Percentiles rank a stretch among this genome's conserved stretches.
These are phyloP conservation scores for Exophiala sideris DNA, from an alignment of 2,329 filamentous ascomycete species.

Conservation along the genomic window DNA sequence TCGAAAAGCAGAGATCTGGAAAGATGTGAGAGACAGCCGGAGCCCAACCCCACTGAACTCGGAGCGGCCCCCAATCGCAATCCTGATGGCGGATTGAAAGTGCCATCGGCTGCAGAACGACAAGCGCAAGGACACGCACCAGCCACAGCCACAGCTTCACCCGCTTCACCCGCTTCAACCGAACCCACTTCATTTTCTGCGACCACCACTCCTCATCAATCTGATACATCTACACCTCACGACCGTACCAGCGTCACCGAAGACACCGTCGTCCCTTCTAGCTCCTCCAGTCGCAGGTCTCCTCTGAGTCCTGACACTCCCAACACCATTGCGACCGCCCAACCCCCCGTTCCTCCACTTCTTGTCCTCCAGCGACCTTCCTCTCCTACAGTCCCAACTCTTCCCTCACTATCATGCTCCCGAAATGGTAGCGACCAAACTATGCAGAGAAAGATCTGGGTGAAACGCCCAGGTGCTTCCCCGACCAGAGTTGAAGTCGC, in stretches of 20 bases:
- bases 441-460: slow-evolving; percentile 76
- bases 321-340: slow-evolving; percentile 1
- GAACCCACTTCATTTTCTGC: slow-evolving; percentile 11
- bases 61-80: not conserved
- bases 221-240: slow-evolving; percentile 30
- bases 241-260: slow-evolving; percentile 1
- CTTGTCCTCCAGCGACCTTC: slow-evolving; percentile 21
- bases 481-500: slow-evolving; percentile 80
- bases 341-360: slow-evolving; percentile 4
- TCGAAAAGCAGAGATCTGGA: not conserved
- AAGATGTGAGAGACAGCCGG: not conserved
- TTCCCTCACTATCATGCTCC: slow-evolving; percentile 10
- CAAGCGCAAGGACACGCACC: not conserved
- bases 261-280: not conserved
- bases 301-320: not conserved
- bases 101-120: not conserved
- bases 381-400: slow-evolving; percentile 15
- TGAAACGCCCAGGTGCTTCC: slow-evolving; percentile 79
- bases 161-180: slow-evolving; percentile 2
- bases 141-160: slow-evolving; percentile 8
- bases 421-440: slow-evolving; percentile 34
- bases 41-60: not conserved
- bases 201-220: slow-evolving; percentile 32
- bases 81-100: not conserved
- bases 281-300: not conserved